Base-by-base conservation (phyloP, 2,329 filamentous ascomycete species). In the Myriosclerotinia curreyana region DNA sequence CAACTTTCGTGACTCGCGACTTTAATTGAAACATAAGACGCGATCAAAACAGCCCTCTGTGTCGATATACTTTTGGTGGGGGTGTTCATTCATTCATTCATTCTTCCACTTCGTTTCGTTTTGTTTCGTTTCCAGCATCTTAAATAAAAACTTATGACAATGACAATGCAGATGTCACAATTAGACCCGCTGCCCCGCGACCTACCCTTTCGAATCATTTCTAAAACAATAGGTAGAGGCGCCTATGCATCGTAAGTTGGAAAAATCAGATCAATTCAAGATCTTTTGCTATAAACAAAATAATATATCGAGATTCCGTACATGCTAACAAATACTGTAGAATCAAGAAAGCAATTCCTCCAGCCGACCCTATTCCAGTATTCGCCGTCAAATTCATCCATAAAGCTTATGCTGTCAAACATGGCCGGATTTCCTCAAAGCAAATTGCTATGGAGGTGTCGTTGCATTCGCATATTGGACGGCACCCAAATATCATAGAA, bases 381-480 rank as follows among this genome's bases (percentile, higher is more conserved):
- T 98, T 99, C 76, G 95, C 96, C 17, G 92, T 99, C 77, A 99
- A 99, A 77, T 91, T 99, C 78, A 97, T 99, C 75, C 94, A 99
- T 80, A 99, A 99, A 79, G 89, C 90, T 69, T 96, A 97, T 77
- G 96, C 95, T 65, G 85, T 91, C 71, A 90, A 89, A 71, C 87
- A 94, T 82, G 95, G 95, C 74, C 90, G 91, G 66, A 87, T 99
- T 70, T 92, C 90, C 38, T 83, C 88, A 42, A 94, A 96, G 74
- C 95, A 99, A 78, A 86, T 99, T 68, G 85, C 88, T 71, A 91
- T 96, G 84, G 95, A 99, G 78, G 90, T 96, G 49, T 90, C 90
- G 3, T 83, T 99, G 22, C 95, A 99, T 79, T 88, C 87, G 60
- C 89, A 94, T 74, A 88, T 98, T 63, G 91, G 91, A 55, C 88